Conservation (phyloP, 208 protist species). For the Acanthamoeba lenticulata region DNA sequence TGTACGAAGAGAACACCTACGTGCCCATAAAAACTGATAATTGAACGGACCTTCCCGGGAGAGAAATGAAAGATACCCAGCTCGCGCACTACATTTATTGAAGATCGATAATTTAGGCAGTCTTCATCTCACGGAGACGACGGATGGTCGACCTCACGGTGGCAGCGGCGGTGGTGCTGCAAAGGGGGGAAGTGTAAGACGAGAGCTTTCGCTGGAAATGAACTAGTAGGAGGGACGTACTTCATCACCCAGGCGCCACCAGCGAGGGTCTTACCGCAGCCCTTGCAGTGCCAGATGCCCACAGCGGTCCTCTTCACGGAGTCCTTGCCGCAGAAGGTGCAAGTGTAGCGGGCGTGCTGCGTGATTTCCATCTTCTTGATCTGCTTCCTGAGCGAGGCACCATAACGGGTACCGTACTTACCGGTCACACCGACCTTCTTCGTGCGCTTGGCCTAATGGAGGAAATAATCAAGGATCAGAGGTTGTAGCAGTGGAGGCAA, state of each 20-base stretch:
- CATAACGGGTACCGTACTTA: constrained; percentile 99
- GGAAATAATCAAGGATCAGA: background rate
- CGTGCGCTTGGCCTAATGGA: constrained; percentile 97
- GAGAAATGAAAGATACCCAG: background rate
- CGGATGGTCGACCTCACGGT: constrained; percentile 97
- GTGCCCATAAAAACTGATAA: background rate
- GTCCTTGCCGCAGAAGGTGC: constrained; percentile 98
- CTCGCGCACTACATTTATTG: constrained; percentile 38
- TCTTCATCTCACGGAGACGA: constrained; percentile 94
- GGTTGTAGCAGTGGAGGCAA: background rate
- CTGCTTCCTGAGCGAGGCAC: constrained; percentile 98
- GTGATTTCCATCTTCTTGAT: constrained; percentile 99
- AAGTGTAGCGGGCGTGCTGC: constrained; percentile 98
- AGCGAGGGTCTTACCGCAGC: constrained; percentile 96
- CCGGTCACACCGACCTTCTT: constrained; percentile 99
- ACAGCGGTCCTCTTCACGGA: constrained; percentile 96
- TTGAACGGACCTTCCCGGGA: background rate
- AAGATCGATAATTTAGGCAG: background rate
- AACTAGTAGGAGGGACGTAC: constrained; percentile 54
- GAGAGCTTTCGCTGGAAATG: background rate
- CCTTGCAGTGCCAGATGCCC: constrained; percentile 99
- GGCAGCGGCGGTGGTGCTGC: constrained; percentile 93
- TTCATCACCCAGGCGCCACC: constrained; percentile 97
- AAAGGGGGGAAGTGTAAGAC: constrained; percentile 62
- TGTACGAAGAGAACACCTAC: constrained; percentile 46